A percentile compares a stretch with the other conserved stretches of the same genome.
Conservation (phyloP, 352 stramenopile genomes). For the Globisporangium orthogonon region DNA sequence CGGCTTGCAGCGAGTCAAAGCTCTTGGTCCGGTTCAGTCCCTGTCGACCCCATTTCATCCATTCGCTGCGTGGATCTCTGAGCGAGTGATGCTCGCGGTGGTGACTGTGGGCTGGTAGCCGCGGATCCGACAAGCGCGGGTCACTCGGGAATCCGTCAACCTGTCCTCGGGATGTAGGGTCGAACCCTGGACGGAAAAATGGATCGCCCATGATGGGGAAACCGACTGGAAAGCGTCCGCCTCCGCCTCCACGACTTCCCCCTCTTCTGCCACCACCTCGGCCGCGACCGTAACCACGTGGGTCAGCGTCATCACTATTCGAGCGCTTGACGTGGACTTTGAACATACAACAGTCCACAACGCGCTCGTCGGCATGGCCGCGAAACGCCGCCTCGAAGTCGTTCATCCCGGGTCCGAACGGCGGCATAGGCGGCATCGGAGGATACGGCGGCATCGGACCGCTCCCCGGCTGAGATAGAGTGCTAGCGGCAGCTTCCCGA, state of each 20-base stretch:
- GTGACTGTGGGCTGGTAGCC: background rate
- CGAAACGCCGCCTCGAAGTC: conserved; percentile 16
- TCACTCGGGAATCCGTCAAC: background rate
- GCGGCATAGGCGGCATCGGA: conserved; percentile 7
- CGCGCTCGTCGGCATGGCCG: conserved; percentile 16
- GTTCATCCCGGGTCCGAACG: conserved; percentile 2
- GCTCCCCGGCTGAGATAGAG: background rate
- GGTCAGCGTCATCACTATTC: conserved; percentile 3
- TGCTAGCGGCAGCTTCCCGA: no score
- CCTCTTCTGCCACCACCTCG: conserved; percentile 10
- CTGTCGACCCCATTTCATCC: background rate
- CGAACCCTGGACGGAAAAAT: background rate
- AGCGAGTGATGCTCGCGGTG: no score
- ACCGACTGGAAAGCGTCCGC: background rate
- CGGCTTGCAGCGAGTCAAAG: conserved; percentile 38
- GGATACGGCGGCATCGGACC: conserved; percentile 7
- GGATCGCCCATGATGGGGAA: conserved; percentile 7
- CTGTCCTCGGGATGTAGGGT: background rate
- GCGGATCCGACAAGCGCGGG: background rate
- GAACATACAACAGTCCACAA: conserved; percentile 32
- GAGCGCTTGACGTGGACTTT: conserved; percentile 26
- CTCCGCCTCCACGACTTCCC: background rate
- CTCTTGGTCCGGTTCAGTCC: conserved; percentile 36
- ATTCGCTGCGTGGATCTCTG: background rate
- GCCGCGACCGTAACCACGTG: background rate